These are phyloP conservation scores for Anaeramoeba ignava DNA, from an alignment of 78 protist genomes.

Conservation along the genomic window DNA sequence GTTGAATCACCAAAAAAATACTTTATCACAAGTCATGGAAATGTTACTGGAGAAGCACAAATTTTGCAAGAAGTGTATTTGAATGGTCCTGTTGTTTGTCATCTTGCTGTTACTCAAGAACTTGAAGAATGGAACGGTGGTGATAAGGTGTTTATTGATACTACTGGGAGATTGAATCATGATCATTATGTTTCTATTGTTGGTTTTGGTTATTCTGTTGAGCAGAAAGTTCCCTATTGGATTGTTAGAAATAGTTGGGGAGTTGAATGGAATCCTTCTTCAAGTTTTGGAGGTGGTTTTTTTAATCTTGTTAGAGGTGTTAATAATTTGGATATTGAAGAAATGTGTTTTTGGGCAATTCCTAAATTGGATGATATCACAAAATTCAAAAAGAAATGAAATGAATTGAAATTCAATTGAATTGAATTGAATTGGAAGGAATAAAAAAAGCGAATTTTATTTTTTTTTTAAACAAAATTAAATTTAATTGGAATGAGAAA, in stretches of 20 bases:
- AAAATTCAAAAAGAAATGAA: too few relatives aligned
- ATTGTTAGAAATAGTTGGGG: not conserved
- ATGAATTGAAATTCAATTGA: too few relatives aligned
- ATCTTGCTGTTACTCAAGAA: not conserved
- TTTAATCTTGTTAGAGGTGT: not conserved
- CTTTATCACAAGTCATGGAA: not conserved
- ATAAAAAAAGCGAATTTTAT: too few relatives aligned
- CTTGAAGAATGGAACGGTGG: not conserved
- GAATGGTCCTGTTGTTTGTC: not conserved
- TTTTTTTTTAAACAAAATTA: too few relatives aligned
- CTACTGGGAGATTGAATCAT: not conserved
- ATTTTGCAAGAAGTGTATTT: not conserved
- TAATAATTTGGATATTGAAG: not conserved
- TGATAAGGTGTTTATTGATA: not conserved
- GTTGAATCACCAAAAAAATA: not conserved
- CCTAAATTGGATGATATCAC: too few relatives aligned
- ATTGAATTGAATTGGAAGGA: too few relatives aligned
- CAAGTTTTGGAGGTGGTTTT: not conserved
- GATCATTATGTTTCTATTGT: not conserved
- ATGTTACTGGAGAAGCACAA: not conserved
- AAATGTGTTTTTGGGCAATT: not conserved
- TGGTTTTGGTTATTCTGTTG: not conserved
- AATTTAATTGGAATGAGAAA: too few relatives aligned
- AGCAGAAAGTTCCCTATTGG: not conserved
- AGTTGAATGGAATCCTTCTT: not conserved